These are phyloP conservation scores for Alternaria tenuissima DNA, from an alignment of 2,329 filamentous ascomycete genomes.

Conservation along the genomic window DNA sequence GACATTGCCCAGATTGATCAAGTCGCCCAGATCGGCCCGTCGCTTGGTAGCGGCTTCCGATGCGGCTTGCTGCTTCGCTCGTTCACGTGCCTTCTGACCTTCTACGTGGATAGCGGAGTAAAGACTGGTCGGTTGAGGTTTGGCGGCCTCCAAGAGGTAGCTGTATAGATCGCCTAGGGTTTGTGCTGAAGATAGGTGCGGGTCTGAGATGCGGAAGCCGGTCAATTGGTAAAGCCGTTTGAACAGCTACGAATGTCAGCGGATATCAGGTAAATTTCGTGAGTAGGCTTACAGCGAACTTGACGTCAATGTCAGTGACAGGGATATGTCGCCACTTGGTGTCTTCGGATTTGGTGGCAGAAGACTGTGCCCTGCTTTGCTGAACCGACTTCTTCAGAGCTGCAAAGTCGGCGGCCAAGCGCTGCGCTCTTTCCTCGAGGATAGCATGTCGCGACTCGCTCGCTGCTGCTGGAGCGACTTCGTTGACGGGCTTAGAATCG, in stretches of 20 bases:
- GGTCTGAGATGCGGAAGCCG: constrained; percentile 78
- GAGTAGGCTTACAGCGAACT: constrained; percentile 46
- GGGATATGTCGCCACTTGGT: constrained; percentile 39
- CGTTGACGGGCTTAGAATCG: constrained; percentile 10
- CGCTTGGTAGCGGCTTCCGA: constrained; percentile 1
- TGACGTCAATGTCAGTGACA: constrained; percentile 39
- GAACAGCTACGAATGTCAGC: constrained; percentile 66
- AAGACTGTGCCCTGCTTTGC: constrained; percentile 15
- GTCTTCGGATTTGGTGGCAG: constrained; percentile 17
- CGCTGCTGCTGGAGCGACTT: constrained; percentile 6
- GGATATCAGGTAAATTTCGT: not conserved
- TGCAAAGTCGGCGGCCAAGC: constrained; percentile 24
- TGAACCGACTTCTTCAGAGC: constrained; percentile 23
- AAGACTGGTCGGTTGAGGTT: constrained; percentile 63
- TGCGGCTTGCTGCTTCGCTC: constrained; percentile 15
- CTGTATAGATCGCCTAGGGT: constrained; percentile 52
- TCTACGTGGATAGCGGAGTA: constrained; percentile 63
- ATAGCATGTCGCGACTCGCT: constrained; percentile 19
- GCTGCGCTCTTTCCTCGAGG: constrained; percentile 26
- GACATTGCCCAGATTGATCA: constrained; percentile 66
- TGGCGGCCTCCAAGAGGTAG: constrained; percentile 46
- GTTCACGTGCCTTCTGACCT: constrained; percentile 31
- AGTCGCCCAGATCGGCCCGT: constrained; percentile 33
- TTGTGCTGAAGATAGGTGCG: constrained; percentile 60
- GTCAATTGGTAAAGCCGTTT: constrained; percentile 85